A percentile compares a stretch with the other conserved stretches of the same genome.
These are phyloP conservation scores for Panaeolus cyanescens DNA, from an alignment of 768 basidiomycete genomes.

Conservation along the genomic window DNA sequence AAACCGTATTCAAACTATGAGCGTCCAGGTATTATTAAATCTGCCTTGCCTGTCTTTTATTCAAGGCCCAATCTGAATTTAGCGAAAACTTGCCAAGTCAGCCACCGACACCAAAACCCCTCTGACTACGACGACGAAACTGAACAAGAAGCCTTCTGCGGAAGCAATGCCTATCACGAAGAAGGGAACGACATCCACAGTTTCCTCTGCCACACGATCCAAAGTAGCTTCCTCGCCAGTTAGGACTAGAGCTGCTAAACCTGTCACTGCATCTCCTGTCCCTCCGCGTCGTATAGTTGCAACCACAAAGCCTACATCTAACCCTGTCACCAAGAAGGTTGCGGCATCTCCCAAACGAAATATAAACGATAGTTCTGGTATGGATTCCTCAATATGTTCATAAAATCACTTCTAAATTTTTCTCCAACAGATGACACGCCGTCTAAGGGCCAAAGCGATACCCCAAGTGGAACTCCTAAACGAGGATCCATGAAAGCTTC, in stretches of 20 bases:
- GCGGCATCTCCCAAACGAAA: slow-evolving; percentile 1
- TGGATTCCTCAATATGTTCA: slow-evolving; percentile 18
- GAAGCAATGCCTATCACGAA: slow-evolving; percentile 16
- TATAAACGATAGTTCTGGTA: slow-evolving; percentile 7
- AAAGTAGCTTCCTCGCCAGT: slow-evolving; percentile 24
- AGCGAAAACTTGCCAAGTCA: slow-evolving; percentile 18
- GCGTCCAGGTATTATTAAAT: slow-evolving; percentile 48
- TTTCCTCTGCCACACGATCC: background rate
- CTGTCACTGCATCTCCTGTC: slow-evolving; percentile 19
- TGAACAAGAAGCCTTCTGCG: slow-evolving; percentile 6
- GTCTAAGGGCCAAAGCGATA: background rate
- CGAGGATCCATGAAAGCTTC: background rate
- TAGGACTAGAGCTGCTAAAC: slow-evolving; percentile 16
- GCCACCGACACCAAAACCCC: slow-evolving; percentile 16
- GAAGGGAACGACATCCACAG: slow-evolving; percentile 14
- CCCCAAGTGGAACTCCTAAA: slow-evolving; percentile 10
- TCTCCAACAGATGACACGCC: background rate
- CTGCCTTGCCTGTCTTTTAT: background rate
- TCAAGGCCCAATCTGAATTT: background rate
- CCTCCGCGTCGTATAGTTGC: slow-evolving; percentile 19
- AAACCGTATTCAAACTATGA: slow-evolving; percentile 50
- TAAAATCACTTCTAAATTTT: background rate
- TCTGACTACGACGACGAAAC: slow-evolving; percentile 9
- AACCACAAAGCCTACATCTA: background rate
- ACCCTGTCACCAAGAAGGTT: slow-evolving; percentile 20